These are phyloP conservation scores for Paraleonurus japonicus DNA, from an alignment of 257 asterid genomes.

Conservation along the genomic window DNA sequence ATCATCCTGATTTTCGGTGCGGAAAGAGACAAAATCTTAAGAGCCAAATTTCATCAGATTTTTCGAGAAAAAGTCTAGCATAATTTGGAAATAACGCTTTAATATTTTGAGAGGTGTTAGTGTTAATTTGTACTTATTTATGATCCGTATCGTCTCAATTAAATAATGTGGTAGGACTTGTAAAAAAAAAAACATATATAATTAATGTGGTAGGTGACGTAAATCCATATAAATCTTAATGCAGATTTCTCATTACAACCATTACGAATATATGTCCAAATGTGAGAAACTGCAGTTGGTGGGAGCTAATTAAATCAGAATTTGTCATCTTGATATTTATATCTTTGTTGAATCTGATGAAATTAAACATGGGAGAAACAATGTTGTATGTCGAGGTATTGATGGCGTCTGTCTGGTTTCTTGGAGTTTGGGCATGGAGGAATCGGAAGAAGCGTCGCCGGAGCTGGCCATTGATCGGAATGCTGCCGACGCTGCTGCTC, in stretches of 20 bases:
- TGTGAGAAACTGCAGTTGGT: conserved; percentile 8
- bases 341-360: background rate
- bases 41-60: background rate
- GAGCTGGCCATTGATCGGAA: conserved; percentile 61
- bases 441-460: conserved; percentile 26
- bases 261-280: conserved; percentile 26
- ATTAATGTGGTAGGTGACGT: conserved; percentile 4
- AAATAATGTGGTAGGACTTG: too few species aligned
- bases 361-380: conserved; percentile 2
- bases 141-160: too few species aligned
- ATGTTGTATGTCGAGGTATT: conserved; percentile 27
- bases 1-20: background rate
- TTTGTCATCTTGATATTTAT: background rate
- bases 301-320: conserved; percentile 19
- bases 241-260: background rate
- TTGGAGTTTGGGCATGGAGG: conserved; percentile 37
- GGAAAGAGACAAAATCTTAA: background rate
- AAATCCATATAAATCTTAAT: conserved; percentile 21
- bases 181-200: too few species aligned
- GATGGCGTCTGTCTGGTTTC: conserved; percentile 36
- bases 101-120: too few species aligned
- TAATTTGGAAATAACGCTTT: too few species aligned
- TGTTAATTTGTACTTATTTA: too few species aligned
- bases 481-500: conserved; percentile 41
- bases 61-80: background rate